These are phyloP conservation scores for Trametes hirsuta DNA, from an alignment of 1,284 basidiomycete species.

Conservation along the genomic window DNA sequence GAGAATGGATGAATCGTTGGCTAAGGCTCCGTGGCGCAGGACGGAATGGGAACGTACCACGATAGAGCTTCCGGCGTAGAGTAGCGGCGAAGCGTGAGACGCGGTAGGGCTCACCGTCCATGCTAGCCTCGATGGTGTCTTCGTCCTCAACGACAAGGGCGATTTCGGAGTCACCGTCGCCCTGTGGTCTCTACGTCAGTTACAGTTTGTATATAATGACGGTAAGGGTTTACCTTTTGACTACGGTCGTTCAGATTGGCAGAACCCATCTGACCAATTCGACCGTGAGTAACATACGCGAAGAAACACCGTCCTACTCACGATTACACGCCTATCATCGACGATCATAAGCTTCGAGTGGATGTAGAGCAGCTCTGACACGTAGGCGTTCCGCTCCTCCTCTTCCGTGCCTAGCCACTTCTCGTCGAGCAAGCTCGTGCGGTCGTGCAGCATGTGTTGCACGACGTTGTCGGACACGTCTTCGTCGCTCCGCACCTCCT, in stretches of 20 bases:
- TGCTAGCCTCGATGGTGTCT: constrained; percentile 75
- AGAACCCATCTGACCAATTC: constrained; percentile 69
- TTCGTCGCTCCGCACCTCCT: constrained; percentile 54
- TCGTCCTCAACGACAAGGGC: constrained; percentile 88
- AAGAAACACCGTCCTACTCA: constrained; percentile 41
- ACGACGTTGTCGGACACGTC: constrained; percentile 73
- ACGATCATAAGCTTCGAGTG: constrained; percentile 92
- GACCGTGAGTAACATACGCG: not conserved
- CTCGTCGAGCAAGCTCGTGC: constrained; percentile 66
- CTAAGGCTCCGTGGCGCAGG: not conserved
- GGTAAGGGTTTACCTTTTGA: constrained; percentile 55
- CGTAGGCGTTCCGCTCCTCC: constrained; percentile 80
- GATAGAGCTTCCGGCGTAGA: constrained; percentile 76
- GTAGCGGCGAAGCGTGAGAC: constrained; percentile 78
- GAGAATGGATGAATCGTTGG: constrained; percentile 8
- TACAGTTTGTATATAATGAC: not conserved
- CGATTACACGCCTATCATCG: constrained; percentile 87
- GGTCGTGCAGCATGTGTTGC: constrained; percentile 75
- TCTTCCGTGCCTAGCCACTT: constrained; percentile 81
- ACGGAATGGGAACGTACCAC: constrained; percentile 46
- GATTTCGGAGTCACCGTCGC: constrained; percentile 93
- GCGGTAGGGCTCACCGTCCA: constrained; percentile 77
- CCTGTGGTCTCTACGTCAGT: constrained; percentile 44
- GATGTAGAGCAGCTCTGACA: constrained; percentile 83
- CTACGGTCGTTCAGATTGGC: constrained; percentile 91